Conservation (phyloP, 805 yeast species). For the Kodamaea jinghongensis region DNA sequence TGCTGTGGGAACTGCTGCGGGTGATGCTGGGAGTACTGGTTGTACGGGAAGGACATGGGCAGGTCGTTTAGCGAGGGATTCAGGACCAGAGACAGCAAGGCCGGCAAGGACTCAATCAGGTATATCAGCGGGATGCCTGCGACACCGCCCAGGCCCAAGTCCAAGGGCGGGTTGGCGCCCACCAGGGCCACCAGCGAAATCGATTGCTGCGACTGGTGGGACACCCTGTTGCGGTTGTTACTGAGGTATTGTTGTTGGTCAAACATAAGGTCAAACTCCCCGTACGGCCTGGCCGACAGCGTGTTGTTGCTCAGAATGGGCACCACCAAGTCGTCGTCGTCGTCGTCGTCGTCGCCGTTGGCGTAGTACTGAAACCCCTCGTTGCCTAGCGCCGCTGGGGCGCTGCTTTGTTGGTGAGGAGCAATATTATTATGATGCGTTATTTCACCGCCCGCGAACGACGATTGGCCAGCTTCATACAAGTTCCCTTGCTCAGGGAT, state of each 20-base stretch:
- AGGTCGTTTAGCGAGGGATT: constrained; percentile 35
- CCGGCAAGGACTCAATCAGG: constrained; percentile 36
- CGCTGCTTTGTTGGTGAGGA: background rate
- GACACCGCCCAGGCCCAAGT: too few species aligned
- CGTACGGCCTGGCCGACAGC: constrained; percentile 6
- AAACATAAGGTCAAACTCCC: constrained; percentile 6
- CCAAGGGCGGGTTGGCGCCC: constrained; percentile 6
- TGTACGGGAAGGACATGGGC: constrained; percentile 24
- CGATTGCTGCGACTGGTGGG: constrained; percentile 6
- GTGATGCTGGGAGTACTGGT: background rate
- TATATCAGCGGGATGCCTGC: constrained; percentile 10
- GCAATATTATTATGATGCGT: constrained; percentile 1
- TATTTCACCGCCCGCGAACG: constrained; percentile 5
- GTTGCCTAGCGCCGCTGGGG: background rate
- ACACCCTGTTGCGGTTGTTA: constrained; percentile 1
- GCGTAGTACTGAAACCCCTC: background rate
- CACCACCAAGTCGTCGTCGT: constrained; percentile 15
- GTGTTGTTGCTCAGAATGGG: constrained; percentile 16
- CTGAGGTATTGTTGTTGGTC: constrained; percentile 2
- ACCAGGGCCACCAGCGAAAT: constrained; percentile 6
- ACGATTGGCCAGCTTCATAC: constrained; percentile 7
- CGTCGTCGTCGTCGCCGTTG: constrained; percentile 2
- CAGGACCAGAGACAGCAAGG: constrained; percentile 32
- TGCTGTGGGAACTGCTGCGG: background rate
- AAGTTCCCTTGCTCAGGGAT: constrained; percentile 7